Conservation (phyloP, 768 basidiomycete species). For the Termitomyces sp. region DNA sequence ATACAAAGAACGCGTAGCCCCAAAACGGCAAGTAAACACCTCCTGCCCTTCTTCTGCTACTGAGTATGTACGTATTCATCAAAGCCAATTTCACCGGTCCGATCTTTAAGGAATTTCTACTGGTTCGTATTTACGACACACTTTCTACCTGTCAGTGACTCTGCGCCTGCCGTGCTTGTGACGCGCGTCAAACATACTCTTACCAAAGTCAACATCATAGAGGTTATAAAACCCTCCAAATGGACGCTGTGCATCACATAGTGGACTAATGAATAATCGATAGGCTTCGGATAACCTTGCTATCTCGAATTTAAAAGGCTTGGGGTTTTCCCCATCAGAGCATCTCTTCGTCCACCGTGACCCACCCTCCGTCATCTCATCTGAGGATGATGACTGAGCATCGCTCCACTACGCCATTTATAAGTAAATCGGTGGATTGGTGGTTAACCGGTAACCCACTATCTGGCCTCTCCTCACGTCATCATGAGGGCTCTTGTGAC, state of each 20-base stretch:
- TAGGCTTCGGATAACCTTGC: not conserved
- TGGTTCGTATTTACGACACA: not conserved
- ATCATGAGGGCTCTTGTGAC: constrained; percentile 27
- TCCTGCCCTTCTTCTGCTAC: no score
- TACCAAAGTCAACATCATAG: no score
- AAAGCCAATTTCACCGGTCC: not conserved
- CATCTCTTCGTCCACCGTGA: not conserved
- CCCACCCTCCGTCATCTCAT: not conserved
- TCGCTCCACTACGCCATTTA: not conserved
- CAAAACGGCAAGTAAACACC: no score
- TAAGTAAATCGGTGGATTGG: not conserved
- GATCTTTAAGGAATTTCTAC: not conserved
- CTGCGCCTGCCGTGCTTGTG: not conserved
- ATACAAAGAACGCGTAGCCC: no score
- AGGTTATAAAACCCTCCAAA: not conserved
- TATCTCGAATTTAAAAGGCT: not conserved
- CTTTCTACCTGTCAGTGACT: not conserved
- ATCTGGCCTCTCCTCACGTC: not conserved
- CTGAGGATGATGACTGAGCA: not conserved
- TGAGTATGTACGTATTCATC: not conserved
- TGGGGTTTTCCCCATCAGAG: not conserved
- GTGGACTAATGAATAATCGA: not conserved
- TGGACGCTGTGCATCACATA: not conserved
- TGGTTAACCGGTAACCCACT: not conserved
- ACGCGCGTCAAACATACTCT: not conserved